Base-by-base conservation (phyloP, 106 monocot genomes). In the Dioscorea dumetorum region DNA sequence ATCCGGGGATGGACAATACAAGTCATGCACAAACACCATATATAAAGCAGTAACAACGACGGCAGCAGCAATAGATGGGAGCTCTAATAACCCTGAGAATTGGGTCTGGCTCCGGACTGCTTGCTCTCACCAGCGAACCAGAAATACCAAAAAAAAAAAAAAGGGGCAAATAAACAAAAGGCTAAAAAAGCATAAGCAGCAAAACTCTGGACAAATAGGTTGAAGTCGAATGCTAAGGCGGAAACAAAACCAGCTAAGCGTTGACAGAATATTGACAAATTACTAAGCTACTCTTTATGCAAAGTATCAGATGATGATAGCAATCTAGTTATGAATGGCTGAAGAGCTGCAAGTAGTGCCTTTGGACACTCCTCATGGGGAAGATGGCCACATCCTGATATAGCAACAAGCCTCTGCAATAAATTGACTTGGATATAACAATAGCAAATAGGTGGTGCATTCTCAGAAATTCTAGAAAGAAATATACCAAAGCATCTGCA, bases 311-410 rank as follows among this genome's bases (percentile, higher is more conserved):
- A 49, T 19, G 76, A 76, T 23, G 79, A 69, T 21, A 87, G 12
- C 69, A 94, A 62, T 83, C 88, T 81, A 33, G 76, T 83, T 49
- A 91, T 85, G 74, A 91, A 94, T 2, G 87, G 90, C 2, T 83
- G 74, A 22, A 94, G 83, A 52, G 90, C 94, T 18, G 82, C 82
- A 22, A 94, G 94, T 8, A 94, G 77, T n/a, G 87, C 90, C 76
- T 88, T 85, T 9, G 94, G 90, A 63, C 94, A 94, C 79, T 94
- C 94, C 72, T 94, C 94, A 28, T 94, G 94, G 8, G 94, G 94
- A 34, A 94, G 79, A 79, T 94, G 94, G 62, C 94, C 94, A 58
- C 94, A 94, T 20, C 90, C 83, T 15, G 94, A 90, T 71, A 94
- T 88, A 9, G 85, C 85, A 17, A 94, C 85, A 50, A 94, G 68